Evolutionary conservation across 352 stramenopile species (phyloP), one percentile per base, ranked within the genome.

Genomic region (Stramenopiles sp.): DNA sequence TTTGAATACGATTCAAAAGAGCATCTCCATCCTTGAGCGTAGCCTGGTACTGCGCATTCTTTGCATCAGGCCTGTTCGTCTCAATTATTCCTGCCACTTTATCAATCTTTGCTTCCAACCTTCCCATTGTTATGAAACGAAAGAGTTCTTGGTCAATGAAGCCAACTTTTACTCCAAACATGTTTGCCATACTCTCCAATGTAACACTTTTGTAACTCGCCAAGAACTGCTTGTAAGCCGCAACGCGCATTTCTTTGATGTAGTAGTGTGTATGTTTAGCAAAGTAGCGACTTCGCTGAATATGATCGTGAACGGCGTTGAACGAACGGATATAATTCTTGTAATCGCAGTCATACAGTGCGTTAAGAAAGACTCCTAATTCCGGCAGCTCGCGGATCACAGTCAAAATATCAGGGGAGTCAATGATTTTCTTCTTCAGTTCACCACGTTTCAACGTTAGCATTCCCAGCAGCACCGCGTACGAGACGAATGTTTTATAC

Each of bases 1-100:
- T 98, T 88, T 99, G 95, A 83, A 99, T 97, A 81, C 94, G 89
- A 88, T 99, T 99, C 55, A 99, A 88, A 83, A 99, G 87, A 84
- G 97, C 85, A 89, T 99, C 96, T 81, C 95, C 95, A 87, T 98
- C 94, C 89, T 98, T 97, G 87, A 99, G 98, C 81, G 97, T 95
- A 80, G 96, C 92, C 86, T 97, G 91, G 87, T 99, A 99, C 86
- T 98, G 94, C 25, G 94, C 93, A 88, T 98, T 99, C 88, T 98
- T 99, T 82, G 92, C 90, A 89, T 99, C 96, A 0, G 95, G 93
- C 71, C 95, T 91, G 85, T 97, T 98, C n/a, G 94, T 99, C 85
- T 99, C 94, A 82, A 99, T 97, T 31, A 99, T 94, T 39, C 94
- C 95, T 27, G 88, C 94, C 67, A 98, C 86, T 88, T 98, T 99